Evolutionary conservation across 768 basidiomycete species (phyloP).

Genomic region (Amanita polypyramis): DNA sequence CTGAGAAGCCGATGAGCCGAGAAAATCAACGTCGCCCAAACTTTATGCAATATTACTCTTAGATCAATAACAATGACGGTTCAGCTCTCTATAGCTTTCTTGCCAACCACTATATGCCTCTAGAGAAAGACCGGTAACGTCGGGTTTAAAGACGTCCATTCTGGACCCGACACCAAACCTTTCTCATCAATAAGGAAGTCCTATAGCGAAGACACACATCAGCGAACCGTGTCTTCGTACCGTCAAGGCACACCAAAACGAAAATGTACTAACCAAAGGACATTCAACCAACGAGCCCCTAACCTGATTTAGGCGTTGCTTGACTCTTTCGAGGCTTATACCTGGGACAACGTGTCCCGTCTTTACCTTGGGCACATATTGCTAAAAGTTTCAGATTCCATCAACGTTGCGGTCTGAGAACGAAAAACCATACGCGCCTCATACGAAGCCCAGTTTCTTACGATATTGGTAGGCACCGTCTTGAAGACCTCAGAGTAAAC

Average conservation of each 20-base stretch:
- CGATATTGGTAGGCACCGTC: slow-evolving; percentile 77
- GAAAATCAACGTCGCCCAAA: no score
- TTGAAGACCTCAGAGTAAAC: slow-evolving; percentile 82
- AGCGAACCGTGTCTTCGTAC: slow-evolving; percentile 6
- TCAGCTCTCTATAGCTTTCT: background rate
- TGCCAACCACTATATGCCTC: background rate
- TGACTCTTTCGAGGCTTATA: slow-evolving; percentile 57
- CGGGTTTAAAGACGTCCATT: slow-evolving; percentile 69
- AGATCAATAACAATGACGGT: background rate
- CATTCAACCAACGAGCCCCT: slow-evolving; percentile 67
- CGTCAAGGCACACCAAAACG: background rate
- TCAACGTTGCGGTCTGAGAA: slow-evolving; percentile 1
- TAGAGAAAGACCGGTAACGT: slow-evolving; percentile 73
- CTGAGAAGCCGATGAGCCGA: no score
- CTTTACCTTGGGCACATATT: slow-evolving; percentile 67
- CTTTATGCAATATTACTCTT: no score
- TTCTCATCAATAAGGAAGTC: slow-evolving; percentile 81
- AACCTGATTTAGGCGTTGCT: slow-evolving; percentile 61
- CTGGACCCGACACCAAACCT: slow-evolving; percentile 55
- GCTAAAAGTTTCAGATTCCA: slow-evolving; percentile 28
- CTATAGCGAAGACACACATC: slow-evolving; percentile 22
- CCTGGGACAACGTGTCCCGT: slow-evolving; percentile 72
- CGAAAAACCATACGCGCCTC: slow-evolving; percentile 34
- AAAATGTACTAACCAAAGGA: slow-evolving; percentile 43
- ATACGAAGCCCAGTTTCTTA: slow-evolving; percentile 71